Conservation (phyloP, 495 filamentous ascomycete genomes). For the Penicillium cataractarum region DNA sequence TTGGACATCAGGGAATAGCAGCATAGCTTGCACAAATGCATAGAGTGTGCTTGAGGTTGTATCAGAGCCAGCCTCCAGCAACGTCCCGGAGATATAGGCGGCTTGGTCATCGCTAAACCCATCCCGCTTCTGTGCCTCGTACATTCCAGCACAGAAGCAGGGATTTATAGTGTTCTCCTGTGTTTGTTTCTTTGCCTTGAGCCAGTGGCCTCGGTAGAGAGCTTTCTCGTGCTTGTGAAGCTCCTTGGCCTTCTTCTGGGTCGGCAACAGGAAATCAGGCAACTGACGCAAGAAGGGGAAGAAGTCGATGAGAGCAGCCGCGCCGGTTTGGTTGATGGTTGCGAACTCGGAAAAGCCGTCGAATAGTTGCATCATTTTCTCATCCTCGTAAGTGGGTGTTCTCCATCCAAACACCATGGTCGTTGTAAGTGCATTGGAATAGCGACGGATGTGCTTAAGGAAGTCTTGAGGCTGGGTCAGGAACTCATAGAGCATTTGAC, state of each 20-base stretch:
- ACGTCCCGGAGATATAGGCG: conserved; percentile 45
- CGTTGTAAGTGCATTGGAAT: conserved; percentile 57
- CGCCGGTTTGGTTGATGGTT: conserved; percentile 44
- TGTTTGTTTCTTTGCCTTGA: conserved; percentile 38
- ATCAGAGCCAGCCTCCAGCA: conserved; percentile 49
- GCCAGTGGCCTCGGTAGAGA: conserved; percentile 44
- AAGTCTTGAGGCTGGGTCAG: conserved; percentile 40
- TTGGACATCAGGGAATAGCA: conserved; percentile 47
- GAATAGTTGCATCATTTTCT: conserved; percentile 56
- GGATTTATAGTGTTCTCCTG: conserved; percentile 34
- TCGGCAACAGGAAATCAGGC: conserved; percentile 32
- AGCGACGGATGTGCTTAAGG: conserved; percentile 56
- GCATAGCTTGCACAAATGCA: conserved; percentile 49
- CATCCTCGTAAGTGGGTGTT: conserved; percentile 49
- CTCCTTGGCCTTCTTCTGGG: conserved; percentile 42
- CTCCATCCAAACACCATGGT: conserved; percentile 61
- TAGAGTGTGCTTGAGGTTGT: conserved; percentile 44
- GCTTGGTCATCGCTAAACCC: conserved; percentile 40
- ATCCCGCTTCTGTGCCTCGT: conserved; percentile 38
- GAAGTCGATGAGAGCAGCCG: conserved; percentile 36
- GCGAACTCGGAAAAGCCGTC: conserved; percentile 55
- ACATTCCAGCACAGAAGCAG: conserved; percentile 37
- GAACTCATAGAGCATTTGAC: conserved; percentile 34
- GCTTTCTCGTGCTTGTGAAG: conserved; percentile 33
- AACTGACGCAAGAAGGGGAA: conserved; percentile 34